Percentiles rank a stretch among this genome's conserved stretches.
phyloP scores from a whole-genome alignment of 371 early-diverging fungal species.

The Rhizopus arrhizus region DNA sequence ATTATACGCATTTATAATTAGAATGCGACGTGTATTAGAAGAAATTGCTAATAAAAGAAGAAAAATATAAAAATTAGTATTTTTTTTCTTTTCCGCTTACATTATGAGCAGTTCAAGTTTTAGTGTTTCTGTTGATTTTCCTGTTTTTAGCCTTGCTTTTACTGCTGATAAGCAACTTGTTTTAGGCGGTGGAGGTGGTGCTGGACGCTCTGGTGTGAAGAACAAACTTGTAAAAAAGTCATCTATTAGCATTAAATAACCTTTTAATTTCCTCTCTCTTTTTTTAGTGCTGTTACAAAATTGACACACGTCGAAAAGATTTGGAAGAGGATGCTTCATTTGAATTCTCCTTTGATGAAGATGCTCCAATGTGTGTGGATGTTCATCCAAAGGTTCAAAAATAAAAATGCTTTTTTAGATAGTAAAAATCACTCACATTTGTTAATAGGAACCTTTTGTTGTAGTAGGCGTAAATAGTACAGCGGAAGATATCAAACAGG shows the following conservation, averaged over 20 bases:
- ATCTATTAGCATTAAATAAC: not conserved
- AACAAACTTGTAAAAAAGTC: conserved; percentile 62
- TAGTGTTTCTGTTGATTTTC: conserved; percentile 59
- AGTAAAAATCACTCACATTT: not conserved
- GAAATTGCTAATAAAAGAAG: not conserved
- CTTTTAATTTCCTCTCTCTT: not conserved
- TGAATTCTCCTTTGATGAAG: conserved; percentile 61
- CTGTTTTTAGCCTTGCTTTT: conserved; percentile 67
- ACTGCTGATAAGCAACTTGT: conserved; percentile 60
- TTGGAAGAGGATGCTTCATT: conserved; percentile 53
- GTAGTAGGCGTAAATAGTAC: conserved; percentile 65
- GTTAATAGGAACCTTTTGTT: conserved; percentile 39
- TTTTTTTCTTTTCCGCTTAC: conserved; percentile 3
- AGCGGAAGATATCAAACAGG: conserved; percentile 49
- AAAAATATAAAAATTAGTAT: not conserved
- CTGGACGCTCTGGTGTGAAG: conserved; percentile 68
- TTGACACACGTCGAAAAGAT: conserved; percentile 54
- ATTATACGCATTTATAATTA: conserved; percentile 9
- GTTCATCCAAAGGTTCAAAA: conserved; percentile 61
- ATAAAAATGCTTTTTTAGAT: not conserved
- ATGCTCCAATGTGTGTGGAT: conserved; percentile 74
- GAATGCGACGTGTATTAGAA: conserved; percentile 1
- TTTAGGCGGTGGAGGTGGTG: conserved; percentile 74
- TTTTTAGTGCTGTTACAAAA: conserved; percentile 54
- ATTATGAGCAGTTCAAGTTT: conserved; percentile 38